Evolutionary conservation across 768 basidiomycete genomes (phyloP), one percentile per base, ranked within the genome.

Genomic region (Trametes sanguinea): DNA sequence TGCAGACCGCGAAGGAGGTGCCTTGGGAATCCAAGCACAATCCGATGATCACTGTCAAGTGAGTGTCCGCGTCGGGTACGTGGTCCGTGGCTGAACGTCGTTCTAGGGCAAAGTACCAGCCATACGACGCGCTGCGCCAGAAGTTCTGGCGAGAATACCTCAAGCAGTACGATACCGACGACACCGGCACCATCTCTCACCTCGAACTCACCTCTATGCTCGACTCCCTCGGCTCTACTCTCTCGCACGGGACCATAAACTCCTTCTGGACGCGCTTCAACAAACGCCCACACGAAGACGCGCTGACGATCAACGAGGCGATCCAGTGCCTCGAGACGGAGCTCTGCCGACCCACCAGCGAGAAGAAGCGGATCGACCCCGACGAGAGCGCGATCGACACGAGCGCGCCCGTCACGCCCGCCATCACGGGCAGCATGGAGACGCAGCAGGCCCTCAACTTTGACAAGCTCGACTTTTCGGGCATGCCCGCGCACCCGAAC

Each of bases 181-280:
- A 95, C 63, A 90, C 87, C 0, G 77, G 77, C 22, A 72, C 82
- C 1, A 76, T 95, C 43, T 94, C 93, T 0, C 87, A 88, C 63
- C 77, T 95, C 57, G 97, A 98, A 74, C 80, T 97, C 35, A 92
- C 90, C 0, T 92, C 92, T 10, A 95, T 98, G 92, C 88, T 99
- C 45, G 96, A 98, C 76, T 96, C 95, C 2, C 87, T 99, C 40
- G 95, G 95, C 4, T 97, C 95, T 3, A 98, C 96, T 0, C 83
- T 98, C 51, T 90, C 90, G 6, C 75, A 74, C 0, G 78, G 85
- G 46, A 98, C 96, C 1, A 78, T 97, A 60, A 82, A 89, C 66
- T 81, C 82, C 13, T 98, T 96, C 82, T 98, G 92, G 77, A 83
- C 81, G 7, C 82, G 85, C 6, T 83, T 80, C 68, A 81, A 81